Evolutionary conservation across 1,139 yeast genomes (phyloP).

Genomic region (Zygoascus sp.): DNA sequence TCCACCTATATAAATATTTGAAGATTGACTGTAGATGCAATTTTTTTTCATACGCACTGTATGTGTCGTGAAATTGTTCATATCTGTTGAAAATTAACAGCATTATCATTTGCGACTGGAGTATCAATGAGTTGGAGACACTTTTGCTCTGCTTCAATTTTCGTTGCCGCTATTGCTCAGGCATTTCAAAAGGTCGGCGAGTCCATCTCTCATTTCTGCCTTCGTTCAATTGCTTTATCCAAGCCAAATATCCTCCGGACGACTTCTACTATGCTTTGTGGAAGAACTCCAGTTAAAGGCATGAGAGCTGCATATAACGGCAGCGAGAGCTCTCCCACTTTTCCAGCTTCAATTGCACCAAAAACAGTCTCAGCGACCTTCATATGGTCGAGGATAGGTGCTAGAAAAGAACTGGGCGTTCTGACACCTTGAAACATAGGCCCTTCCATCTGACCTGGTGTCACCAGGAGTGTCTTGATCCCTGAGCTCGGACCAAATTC

Average conservation of each 20-base stretch:
- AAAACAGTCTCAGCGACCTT: slow-evolving; percentile 57
- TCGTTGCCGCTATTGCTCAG: too few relatives aligned
- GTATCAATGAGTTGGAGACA: too few relatives aligned
- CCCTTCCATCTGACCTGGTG: slow-evolving; percentile 80
- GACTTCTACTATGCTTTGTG: slow-evolving; percentile 61
- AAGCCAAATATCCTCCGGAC: slow-evolving; percentile 56
- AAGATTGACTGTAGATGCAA: too few relatives aligned
- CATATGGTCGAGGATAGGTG: slow-evolving; percentile 68
- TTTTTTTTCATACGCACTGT: too few relatives aligned
- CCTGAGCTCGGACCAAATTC: slow-evolving; percentile 49
- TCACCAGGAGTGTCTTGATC: slow-evolving; percentile 64
- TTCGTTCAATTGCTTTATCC: slow-evolving; percentile 39
- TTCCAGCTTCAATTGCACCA: slow-evolving; percentile 52
- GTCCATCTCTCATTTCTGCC: not conserved
- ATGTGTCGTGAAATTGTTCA: too few relatives aligned
- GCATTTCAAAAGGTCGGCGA: too few relatives aligned
- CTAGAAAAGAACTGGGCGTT: slow-evolving; percentile 66
- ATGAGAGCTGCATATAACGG: slow-evolving; percentile 71
- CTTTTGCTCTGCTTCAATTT: too few relatives aligned
- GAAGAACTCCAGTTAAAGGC: slow-evolving; percentile 62
- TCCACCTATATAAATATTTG: too few relatives aligned
- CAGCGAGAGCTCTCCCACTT: slow-evolving; percentile 59
- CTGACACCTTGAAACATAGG: slow-evolving; percentile 60
- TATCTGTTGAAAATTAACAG: too few relatives aligned
- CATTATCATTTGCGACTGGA: too few relatives aligned